These are phyloP conservation scores for Amborella trichopoda DNA, from an alignment of 164 flowering plant species.

Conservation along the genomic window DNA sequence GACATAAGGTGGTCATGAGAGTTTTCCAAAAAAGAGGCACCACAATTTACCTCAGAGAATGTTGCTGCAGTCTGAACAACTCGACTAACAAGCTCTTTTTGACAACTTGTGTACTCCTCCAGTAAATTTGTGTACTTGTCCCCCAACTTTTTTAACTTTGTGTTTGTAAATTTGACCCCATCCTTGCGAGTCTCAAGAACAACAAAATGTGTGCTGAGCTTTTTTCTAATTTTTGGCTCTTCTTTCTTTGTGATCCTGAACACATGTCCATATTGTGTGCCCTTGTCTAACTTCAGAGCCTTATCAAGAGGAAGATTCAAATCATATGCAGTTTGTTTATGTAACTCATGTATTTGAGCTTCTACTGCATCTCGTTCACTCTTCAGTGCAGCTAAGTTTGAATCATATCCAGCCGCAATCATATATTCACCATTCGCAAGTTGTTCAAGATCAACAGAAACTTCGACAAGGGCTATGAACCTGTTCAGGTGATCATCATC, in stretches of 20 bases:
- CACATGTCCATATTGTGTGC: slow-evolving; percentile 90
- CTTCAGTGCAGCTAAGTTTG: slow-evolving; percentile 46
- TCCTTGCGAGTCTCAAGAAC: slow-evolving; percentile 94
- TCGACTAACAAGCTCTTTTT: slow-evolving; percentile 67
- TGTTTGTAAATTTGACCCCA: slow-evolving; percentile 89
- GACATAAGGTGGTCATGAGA: too few relatives aligned
- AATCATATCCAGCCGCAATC: slow-evolving; percentile 77
- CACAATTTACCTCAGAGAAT: slow-evolving; percentile 85
- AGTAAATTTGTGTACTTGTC: slow-evolving; percentile 75
- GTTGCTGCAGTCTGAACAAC: slow-evolving; percentile 77
- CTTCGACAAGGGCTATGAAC: slow-evolving; percentile 81
- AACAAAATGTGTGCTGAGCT: slow-evolving; percentile 68
- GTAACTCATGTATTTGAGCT: slow-evolving; percentile 58
- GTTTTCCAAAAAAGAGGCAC: too few relatives aligned
- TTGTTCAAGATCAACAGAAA: slow-evolving; percentile 87
- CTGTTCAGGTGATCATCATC: slow-evolving; percentile 77
- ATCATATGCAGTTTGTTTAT: slow-evolving; percentile 66
- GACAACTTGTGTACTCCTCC: slow-evolving; percentile 77
- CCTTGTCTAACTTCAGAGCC: slow-evolving; percentile 82
- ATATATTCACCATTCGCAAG: slow-evolving; percentile 95
- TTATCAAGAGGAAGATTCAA: slow-evolving; percentile 84
- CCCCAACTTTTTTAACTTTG: slow-evolving; percentile 82
- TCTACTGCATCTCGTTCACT: slow-evolving; percentile 67
- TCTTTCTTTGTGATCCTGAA: slow-evolving; percentile 98
- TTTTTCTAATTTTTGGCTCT: slow-evolving; percentile 87